Percentiles rank a stretch among this genome's conserved stretches.
Evolutionary conservation across 2,329 filamentous ascomycete genomes (phyloP).

Genomic region (Ploettnerulaceae sp.): DNA sequence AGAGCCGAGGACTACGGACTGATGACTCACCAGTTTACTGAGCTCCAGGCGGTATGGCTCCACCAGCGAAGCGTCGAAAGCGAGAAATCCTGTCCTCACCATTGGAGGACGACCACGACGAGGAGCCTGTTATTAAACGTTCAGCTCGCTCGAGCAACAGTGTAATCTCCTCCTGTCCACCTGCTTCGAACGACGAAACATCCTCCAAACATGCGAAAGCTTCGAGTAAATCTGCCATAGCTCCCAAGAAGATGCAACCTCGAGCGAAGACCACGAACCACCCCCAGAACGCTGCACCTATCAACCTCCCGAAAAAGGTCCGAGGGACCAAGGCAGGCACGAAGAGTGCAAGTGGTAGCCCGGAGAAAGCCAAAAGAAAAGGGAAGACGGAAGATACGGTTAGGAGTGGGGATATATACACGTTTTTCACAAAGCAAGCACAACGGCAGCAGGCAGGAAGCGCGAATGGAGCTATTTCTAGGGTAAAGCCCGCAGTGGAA

Average conservation of each 20-base stretch:
- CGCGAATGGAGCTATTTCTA: slow-evolving; percentile 11
- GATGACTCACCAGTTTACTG: slow-evolving; percentile 2
- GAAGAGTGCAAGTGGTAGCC: slow-evolving; percentile 40
- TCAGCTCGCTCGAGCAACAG: slow-evolving; percentile 20
- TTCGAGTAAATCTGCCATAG: slow-evolving; percentile 27
- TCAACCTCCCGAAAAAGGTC: slow-evolving; percentile 29
- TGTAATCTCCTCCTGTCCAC: slow-evolving; percentile 27
- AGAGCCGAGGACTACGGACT: neutral
- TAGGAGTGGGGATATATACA: slow-evolving; percentile 52
- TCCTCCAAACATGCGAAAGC: slow-evolving; percentile 5
- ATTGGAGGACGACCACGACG: slow-evolving; percentile 45
- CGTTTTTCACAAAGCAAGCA: slow-evolving; percentile 58
- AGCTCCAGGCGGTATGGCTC: slow-evolving; percentile 28
- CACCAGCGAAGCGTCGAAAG: slow-evolving; percentile 43
- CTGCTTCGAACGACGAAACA: slow-evolving; percentile 11
- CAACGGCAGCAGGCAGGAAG: slow-evolving; percentile 38
- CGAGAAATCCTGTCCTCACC: slow-evolving; percentile 44
- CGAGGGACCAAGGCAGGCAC: slow-evolving; percentile 27
- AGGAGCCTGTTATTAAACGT: slow-evolving; percentile 32
- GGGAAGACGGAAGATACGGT: slow-evolving; percentile 45
- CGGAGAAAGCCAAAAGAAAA: slow-evolving; percentile 39
- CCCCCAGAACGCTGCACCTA: slow-evolving; percentile 29
- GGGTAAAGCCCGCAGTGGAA: slow-evolving; percentile 34
- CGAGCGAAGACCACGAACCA: slow-evolving; percentile 27
- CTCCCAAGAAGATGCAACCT: slow-evolving; percentile 25